Evolutionary conservation across 2,329 filamentous ascomycete genomes (phyloP), one percentile per base, ranked within the genome.

Genomic region (Arachnopeziza araneosa): DNA sequence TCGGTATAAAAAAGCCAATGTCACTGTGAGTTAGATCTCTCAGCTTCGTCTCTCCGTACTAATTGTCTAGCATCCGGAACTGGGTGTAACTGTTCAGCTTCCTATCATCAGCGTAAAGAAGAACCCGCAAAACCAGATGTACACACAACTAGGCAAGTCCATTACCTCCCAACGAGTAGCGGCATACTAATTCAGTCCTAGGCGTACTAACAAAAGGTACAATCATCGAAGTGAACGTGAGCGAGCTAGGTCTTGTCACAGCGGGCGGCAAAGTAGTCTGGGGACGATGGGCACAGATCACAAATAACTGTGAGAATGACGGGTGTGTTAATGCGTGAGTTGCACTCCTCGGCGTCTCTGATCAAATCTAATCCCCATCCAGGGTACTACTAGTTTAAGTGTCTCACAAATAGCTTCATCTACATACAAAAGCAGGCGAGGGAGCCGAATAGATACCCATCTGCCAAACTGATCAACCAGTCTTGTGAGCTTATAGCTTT

Each of bases 221-320:
- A 30, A 84, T 88, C 63, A 85, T 93, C 71, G 93, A 98, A 76
- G 92, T 98, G 70, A 96, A 99, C 73, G 92, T 97, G 30, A 89
- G 84, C 59, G 95, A 99, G 74, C 77, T 98, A 64, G 95, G 95
- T 64, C 79, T 98, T 63, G 91, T 96, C 19, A 98, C 95, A 2
- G 88, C 93, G 1, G 87, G 86, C 64, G 95, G 95, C 64, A 97
- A 97, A 78, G 91, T 96, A 9, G 91, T 93, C 7, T 97, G 93
- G 93, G 63, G 91, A 68, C 82, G 90, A 67, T 95, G 87, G 77
- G 90, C 89, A 8, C 89, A 92, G 75, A 81, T 90, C 55, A 82
- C 69, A 19, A 83, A 83, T 51, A 66, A 66, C 32, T 64, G 62
- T 22, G 65, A 68, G 50, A 65, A 68, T 24, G 66, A 68, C 49